These are phyloP conservation scores for Cercospora sp. DNA, from an alignment of 2,329 filamentous ascomycete genomes.

Conservation along the genomic window DNA sequence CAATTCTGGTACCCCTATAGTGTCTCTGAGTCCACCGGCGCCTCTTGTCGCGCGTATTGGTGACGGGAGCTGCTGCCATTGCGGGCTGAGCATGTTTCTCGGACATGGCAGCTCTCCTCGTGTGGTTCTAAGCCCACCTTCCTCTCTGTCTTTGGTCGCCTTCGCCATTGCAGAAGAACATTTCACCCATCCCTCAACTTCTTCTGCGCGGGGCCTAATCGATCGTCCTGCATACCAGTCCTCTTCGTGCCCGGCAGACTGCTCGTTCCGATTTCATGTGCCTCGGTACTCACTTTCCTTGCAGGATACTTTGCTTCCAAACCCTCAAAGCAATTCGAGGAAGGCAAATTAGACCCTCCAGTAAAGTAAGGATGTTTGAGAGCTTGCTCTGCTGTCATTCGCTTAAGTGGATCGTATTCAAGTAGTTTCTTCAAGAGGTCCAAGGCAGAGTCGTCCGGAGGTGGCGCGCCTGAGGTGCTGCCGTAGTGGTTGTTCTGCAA, in stretches of 20 bases:
- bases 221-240: slow-evolving; percentile 81
- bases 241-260: slow-evolving; percentile 90
- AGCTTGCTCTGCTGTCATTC: slow-evolving; percentile 82
- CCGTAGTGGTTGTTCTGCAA: slow-evolving; percentile 51
- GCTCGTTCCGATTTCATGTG: slow-evolving; percentile 90
- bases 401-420: slow-evolving; percentile 88
- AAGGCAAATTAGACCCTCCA: slow-evolving; percentile 51
- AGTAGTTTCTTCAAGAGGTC: slow-evolving; percentile 78
- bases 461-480: slow-evolving; percentile 35
- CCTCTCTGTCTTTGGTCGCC: too few species aligned
- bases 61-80: too few species aligned
- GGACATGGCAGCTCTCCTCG: too few species aligned
- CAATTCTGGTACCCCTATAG: too few species aligned
- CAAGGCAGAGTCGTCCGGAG: slow-evolving; percentile 66
- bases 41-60: too few species aligned
- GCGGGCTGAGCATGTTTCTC: too few species aligned
- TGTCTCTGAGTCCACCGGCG: too few species aligned
- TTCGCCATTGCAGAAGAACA: too few species aligned
- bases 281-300: slow-evolving; percentile 86
- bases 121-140: too few species aligned
- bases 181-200: slow-evolving; percentile 52
- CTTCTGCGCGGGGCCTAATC: slow-evolving; percentile 58
- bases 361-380: slow-evolving; percentile 89
- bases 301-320: slow-evolving; percentile 86
- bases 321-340: slow-evolving; percentile 86